Conservation (phyloP, 2,329 filamentous ascomycete species). For the Fusarium succisae region DNA sequence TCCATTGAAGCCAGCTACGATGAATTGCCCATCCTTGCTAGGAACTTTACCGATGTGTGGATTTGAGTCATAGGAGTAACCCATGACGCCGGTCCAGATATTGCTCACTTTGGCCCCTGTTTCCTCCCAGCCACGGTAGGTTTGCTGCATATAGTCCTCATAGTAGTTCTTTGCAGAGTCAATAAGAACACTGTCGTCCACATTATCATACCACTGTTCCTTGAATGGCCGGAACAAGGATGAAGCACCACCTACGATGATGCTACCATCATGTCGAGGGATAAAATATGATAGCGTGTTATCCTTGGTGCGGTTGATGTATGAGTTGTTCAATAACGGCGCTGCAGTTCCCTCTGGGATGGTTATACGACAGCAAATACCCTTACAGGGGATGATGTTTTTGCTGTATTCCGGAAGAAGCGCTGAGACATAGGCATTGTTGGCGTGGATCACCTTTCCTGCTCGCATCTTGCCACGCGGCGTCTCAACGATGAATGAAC, state of each 20-base stretch:
- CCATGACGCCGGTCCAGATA: not conserved
- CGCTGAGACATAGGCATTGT: constrained; percentile 72
- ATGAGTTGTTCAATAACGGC: not conserved
- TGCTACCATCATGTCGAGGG: not conserved
- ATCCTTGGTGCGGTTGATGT: not conserved
- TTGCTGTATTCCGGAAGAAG: constrained; percentile 67
- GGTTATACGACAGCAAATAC: constrained; percentile 41
- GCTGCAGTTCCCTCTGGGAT: not conserved
- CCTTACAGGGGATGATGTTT: constrained; percentile 71
- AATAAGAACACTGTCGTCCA: not conserved
- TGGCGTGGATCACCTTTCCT: constrained; percentile 68
- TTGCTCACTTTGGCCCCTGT: not conserved
- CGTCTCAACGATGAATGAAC: not conserved
- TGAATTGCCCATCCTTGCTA: not conserved
- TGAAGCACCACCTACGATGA: not conserved
- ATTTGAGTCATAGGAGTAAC: constrained; percentile 2
- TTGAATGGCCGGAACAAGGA: not conserved
- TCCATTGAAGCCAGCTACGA: not conserved
- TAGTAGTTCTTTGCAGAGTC: constrained; percentile 3
- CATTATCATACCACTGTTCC: constrained; percentile 4
- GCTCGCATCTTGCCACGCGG: constrained; percentile 59
- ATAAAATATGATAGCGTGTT: not conserved
- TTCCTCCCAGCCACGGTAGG: not conserved
- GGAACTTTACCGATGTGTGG: not conserved
- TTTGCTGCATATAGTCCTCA: not conserved